Conservation (phyloP, 768 basidiomycete genomes). For the Pleurotus platypus region DNA sequence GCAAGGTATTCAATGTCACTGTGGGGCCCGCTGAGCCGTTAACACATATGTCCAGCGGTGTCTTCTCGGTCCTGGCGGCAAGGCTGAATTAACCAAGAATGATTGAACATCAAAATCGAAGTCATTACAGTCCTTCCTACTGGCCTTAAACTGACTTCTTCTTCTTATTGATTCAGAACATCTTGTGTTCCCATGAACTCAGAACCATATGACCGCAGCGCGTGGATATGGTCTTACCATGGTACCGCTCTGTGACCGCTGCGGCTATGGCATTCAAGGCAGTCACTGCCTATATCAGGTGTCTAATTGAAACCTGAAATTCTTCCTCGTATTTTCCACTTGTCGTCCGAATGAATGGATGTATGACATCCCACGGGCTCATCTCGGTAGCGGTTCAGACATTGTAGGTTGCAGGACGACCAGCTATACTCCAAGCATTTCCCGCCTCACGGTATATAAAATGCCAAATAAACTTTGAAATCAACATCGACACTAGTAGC, state of each 20-base stretch:
- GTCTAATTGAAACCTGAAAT: neutral
- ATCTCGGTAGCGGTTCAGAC: neutral
- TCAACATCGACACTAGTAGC: neutral
- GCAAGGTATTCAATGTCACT: too few relatives aligned
- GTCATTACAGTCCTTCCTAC: neutral
- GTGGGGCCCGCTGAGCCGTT: too few relatives aligned
- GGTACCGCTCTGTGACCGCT: neutral
- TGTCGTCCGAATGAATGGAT: neutral
- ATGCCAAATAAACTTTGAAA: neutral
- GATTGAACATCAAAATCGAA: neutral
- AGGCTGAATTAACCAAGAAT: neutral
- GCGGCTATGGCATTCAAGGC: neutral
- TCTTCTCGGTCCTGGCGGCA: neutral
- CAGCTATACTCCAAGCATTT: neutral
- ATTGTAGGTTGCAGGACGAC: neutral
- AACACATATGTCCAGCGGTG: neutral
- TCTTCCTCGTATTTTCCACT: constrained; percentile 3
- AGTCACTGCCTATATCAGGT: neutral
- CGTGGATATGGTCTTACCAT: too few relatives aligned
- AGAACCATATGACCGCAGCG: too few relatives aligned
- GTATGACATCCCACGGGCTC: neutral
- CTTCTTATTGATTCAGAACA: neutral
- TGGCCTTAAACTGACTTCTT: neutral
- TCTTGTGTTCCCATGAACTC: neutral
- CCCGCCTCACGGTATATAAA: neutral